Base-by-base conservation (phyloP, 306 rosid genomes). In the Prunus mume region DNA sequence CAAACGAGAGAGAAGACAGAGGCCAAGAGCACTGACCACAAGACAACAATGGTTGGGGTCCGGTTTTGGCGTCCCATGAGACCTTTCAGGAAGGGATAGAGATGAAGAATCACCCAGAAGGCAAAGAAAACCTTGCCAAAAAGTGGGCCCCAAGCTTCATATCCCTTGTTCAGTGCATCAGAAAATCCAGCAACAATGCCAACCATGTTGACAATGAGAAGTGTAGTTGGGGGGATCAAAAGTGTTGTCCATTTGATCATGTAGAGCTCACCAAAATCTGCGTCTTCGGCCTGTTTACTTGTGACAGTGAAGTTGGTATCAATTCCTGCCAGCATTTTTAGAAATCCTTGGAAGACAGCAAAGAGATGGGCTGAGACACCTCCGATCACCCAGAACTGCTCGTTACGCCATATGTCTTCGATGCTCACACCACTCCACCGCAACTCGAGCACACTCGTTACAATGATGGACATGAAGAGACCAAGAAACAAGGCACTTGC, bases 261-360 rank as follows among this genome's bases (percentile, higher is more conserved):
- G 32, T 94, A 94, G 58, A 94, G 98, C 75, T 92, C 98, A 11
- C 96, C 97, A 54, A 94, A 94, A 24, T 94, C 97, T 2, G 88
- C 19, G 65, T 94, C 98, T 9, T 94, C 97, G 1, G 95, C 91
- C n/a, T 93, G 85, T 83, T 94, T 94, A 27, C 95, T 66, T 0
- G 98, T 94, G 83, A 94, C 98, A 0, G 97, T 94, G 89, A 94
- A 94, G 87, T 94, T 94, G 73, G 98, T 94, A 50, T 94, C 97
- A 14, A 94, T 51, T 14, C 98, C 98, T 6, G 98, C 98, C 54
- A 89, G 65, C 96, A 94, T 91, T 78, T 94, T 94, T 1, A 94
- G 85, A 69, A 94, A 92, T 28, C 98, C 98, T 77, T 95, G 98
- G 89, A 92, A 95, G 27, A 95, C 96, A 15, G 98, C 98, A 55